phyloP scores from a whole-genome alignment of 2,329 filamentous ascomycete genomes.

The Pseudocercospora musae region DNA sequence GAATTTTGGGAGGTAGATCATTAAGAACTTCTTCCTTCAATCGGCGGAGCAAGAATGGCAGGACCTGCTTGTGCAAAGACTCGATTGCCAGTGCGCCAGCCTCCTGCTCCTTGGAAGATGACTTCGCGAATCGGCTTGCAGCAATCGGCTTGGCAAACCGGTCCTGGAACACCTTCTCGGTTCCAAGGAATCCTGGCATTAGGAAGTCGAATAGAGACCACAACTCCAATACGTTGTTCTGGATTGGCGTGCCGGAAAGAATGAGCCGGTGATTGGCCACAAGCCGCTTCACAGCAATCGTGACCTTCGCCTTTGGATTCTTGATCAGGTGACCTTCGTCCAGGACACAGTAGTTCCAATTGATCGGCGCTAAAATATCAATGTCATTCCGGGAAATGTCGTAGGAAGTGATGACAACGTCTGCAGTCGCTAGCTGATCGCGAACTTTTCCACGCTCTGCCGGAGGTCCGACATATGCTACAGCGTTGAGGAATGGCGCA shows the following conservation, averaged over 20 bases:
- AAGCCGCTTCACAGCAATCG: constrained; percentile 84
- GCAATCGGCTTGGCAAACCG: constrained; percentile 94
- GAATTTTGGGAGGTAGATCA: constrained; percentile 93
- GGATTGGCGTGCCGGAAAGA: constrained; percentile 92
- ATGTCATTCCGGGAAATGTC: constrained; percentile 96
- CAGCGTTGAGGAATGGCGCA: constrained; percentile 85
- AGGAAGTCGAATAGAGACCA: constrained; percentile 99
- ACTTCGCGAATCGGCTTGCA: constrained; percentile 91
- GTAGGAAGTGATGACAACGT: constrained; percentile 96
- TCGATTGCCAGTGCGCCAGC: constrained; percentile 94
- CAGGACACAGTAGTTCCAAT: constrained; percentile 95
- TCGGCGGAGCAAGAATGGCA: constrained; percentile 91
- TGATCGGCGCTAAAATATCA: constrained; percentile 77
- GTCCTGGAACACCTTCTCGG: constrained; percentile 94
- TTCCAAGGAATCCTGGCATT: constrained; percentile 96
- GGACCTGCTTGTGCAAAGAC: constrained; percentile 95
- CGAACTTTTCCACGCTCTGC: constrained; percentile 71
- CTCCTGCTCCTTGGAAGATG: constrained; percentile 97
- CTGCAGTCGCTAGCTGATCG: constrained; percentile 68
- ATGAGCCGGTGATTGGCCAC: constrained; percentile 92
- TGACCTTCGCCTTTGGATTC: constrained; percentile 96
- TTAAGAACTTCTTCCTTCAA: constrained; percentile 97
- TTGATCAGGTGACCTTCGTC: constrained; percentile 99
- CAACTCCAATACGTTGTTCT: constrained; percentile 94
- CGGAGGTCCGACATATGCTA: constrained; percentile 88